Evolutionary conservation across 805 yeast species (phyloP).

Genomic region (Metschnikowia sp.): DNA sequence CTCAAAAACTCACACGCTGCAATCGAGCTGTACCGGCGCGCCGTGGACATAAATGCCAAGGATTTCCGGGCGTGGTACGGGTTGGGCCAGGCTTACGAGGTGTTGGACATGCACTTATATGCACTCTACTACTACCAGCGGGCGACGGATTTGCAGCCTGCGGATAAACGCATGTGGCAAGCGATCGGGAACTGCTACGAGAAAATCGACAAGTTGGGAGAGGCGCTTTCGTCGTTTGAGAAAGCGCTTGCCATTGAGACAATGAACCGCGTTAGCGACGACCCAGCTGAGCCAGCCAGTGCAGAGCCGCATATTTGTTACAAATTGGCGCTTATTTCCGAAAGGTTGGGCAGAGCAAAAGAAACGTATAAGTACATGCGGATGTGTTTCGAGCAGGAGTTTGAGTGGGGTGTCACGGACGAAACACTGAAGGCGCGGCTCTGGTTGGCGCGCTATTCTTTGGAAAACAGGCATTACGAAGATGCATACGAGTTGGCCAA

Average conservation of each 20-base stretch:
- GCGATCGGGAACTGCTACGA: conserved; percentile 90
- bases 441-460: conserved; percentile 78
- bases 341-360: conserved; percentile 48
- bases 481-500: conserved; percentile 72
- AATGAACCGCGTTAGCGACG: conserved; percentile 19
- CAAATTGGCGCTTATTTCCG: conserved; percentile 67
- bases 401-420: conserved; percentile 62
- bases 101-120: conserved; percentile 89
- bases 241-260: conserved; percentile 64
- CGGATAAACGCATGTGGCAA: conserved; percentile 94
- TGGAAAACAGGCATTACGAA: conserved; percentile 53
- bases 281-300: conserved; percentile 35
- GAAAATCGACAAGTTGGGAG: conserved; percentile 63
- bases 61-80: conserved; percentile 99
- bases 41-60: conserved; percentile 82
- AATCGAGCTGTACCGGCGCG: conserved; percentile 89
- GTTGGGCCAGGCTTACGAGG: conserved; percentile 96
- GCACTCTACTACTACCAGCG: conserved; percentile 89
- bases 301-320: conserved; percentile 51
- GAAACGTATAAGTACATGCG: conserved; percentile 63
- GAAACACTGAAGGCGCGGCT: conserved; percentile 77
- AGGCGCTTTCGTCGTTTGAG: conserved; percentile 77
- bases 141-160: conserved; percentile 83
- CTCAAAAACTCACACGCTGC: conserved; percentile 96
- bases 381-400: conserved; percentile 62